Percentiles rank a stretch among this genome's conserved stretches.
Conservation (phyloP, 164 flowering plant genomes). For the Taxillus chinensis region DNA sequence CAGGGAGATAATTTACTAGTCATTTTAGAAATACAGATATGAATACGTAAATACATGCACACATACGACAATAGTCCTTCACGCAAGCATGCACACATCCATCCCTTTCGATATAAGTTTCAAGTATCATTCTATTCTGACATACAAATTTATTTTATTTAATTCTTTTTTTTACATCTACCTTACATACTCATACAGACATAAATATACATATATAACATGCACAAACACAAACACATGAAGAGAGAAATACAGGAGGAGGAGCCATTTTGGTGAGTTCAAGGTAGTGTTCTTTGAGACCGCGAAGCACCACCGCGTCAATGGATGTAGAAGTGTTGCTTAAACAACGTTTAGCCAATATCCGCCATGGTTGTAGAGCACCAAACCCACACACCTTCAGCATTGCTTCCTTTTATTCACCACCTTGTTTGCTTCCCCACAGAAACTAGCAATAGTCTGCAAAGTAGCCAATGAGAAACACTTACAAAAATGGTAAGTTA, state of each 20-base stretch:
- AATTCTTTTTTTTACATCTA: background rate
- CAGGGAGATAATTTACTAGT: no score
- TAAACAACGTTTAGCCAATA: conserved; percentile 15
- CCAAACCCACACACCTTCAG: conserved; percentile 14
- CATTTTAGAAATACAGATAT: no score
- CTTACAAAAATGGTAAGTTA: no score
- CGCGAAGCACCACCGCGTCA: conserved; percentile 60
- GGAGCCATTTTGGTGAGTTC: conserved; percentile 77
- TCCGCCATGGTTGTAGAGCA: conserved; percentile 22
- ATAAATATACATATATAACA: background rate
- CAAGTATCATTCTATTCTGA: no score
- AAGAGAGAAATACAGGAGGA: conserved; percentile 42
- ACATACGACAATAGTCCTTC: no score
- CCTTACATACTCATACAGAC: background rate
- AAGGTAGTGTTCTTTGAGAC: conserved; percentile 80
- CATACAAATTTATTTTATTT: background rate
- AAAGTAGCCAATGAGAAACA: no score
- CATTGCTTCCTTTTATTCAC: conserved; percentile 7
- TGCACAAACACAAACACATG: conserved; percentile 2
- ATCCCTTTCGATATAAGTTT: no score
- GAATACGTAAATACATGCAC: no score
- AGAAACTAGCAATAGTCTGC: no score
- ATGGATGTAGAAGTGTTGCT: conserved; percentile 41
- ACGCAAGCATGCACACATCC: no score
- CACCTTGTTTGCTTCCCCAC: no score